Conservation (phyloP, 176 grass and related monocot species). For the Puya raimondii region DNA sequence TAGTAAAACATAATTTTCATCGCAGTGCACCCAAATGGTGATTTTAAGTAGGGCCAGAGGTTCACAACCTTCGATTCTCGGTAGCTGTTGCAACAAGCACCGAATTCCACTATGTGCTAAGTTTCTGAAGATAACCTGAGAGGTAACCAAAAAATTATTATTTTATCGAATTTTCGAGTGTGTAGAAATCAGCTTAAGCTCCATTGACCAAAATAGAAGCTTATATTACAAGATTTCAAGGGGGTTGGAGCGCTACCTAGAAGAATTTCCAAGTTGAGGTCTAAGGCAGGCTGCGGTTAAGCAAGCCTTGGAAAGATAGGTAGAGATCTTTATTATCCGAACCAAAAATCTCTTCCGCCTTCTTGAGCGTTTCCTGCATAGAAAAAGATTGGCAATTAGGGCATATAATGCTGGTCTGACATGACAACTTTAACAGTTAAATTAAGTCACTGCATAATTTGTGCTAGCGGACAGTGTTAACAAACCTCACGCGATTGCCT, state of each 20-base stretch:
- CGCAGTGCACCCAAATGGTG: too few species aligned
- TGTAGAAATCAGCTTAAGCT: too few species aligned
- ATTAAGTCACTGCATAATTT: too few species aligned
- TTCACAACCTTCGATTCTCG: too few species aligned
- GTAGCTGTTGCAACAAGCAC: too few species aligned
- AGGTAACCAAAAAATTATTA: too few species aligned
- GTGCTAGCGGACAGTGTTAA: background rate
- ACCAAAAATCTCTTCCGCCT: conserved; percentile 95
- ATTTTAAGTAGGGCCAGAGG: too few species aligned
- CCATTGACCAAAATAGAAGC: too few species aligned
- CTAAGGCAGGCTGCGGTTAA: conserved; percentile 58
- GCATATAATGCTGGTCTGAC: background rate
- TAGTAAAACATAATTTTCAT: too few species aligned
- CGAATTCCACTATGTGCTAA: too few species aligned
- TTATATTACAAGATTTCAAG: background rate
- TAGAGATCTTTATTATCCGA: conserved; percentile 76
- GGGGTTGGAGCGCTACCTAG: background rate
- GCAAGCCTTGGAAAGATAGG: conserved; percentile 78
- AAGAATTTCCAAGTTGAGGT: conserved; percentile 4
- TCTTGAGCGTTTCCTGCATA: conserved; percentile 81
- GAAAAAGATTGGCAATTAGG: background rate
- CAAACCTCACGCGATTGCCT: conserved; percentile 84
- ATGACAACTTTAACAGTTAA: background rate
- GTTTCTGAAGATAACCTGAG: too few species aligned
- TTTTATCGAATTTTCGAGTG: too few species aligned